phyloP scores from a whole-genome alignment of 176 grass and related monocot species.

The Aegilops speltoides region DNA sequence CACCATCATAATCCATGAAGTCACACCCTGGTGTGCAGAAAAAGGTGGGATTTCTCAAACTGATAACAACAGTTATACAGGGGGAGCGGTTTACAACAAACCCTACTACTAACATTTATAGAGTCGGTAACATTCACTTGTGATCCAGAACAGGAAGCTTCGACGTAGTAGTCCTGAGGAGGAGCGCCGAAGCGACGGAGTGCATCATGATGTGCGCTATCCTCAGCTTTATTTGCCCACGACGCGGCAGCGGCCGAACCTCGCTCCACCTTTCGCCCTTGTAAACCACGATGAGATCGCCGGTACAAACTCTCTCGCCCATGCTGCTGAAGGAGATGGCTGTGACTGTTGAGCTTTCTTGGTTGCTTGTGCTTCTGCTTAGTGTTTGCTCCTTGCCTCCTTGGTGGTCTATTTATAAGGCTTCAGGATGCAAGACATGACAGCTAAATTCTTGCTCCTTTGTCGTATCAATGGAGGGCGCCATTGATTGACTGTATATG shows the following conservation, averaged over 20 bases:
- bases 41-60: constrained; percentile 35
- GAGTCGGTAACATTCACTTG: constrained; percentile 25
- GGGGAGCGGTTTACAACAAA: background rate
- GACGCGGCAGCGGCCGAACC: constrained; percentile 25
- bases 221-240: constrained; percentile 55
- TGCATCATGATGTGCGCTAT: constrained; percentile 44
- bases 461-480: background rate
- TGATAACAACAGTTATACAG: constrained; percentile 22
- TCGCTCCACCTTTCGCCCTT: constrained; percentile 30
- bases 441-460: constrained; percentile 32
- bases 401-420: constrained; percentile 39
- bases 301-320: constrained; percentile 21
- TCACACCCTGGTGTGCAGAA: too few relatives aligned
- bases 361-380: constrained; percentile 6
- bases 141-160: constrained; percentile 35
- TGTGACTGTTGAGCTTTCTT: background rate
- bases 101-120: constrained; percentile 20
- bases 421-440: constrained; percentile 24
- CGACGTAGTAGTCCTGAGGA: constrained; percentile 35
- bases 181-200: constrained; percentile 23
- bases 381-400: background rate
- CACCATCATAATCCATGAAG: too few relatives aligned
- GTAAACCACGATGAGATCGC: constrained; percentile 28
- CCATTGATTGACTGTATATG: background rate
- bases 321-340: constrained; percentile 36